A percentile compares a stretch with the other conserved stretches of the same genome.
Conservation (phyloP, 352 stramenopile genomes). For the Pythium sukuiense region DNA sequence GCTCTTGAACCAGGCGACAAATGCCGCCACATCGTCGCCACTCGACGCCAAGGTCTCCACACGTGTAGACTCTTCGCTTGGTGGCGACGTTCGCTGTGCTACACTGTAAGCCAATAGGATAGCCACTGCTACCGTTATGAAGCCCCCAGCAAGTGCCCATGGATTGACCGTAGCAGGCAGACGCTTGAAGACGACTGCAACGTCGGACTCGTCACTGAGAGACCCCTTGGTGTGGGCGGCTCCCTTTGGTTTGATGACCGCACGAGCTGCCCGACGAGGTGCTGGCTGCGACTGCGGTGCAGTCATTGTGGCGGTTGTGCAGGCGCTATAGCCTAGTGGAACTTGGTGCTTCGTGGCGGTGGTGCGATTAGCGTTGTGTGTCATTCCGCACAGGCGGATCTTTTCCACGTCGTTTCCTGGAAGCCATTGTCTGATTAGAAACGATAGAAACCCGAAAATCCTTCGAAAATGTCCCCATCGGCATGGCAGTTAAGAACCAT, state of each 20-base stretch:
- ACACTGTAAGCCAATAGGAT: neutral
- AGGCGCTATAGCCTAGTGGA: no score
- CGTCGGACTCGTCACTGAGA: neutral
- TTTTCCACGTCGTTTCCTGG: neutral
- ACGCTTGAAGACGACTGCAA: neutral
- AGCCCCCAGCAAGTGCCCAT: neutral
- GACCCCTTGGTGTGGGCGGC: neutral
- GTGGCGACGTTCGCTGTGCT: neutral
- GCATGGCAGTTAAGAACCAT: no score
- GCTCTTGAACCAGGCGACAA: slow-evolving; percentile 47
- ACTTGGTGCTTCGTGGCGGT: no score
- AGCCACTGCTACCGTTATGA: neutral
- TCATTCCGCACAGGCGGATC: neutral
- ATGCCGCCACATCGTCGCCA: slow-evolving; percentile 10
- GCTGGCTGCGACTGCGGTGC: neutral
- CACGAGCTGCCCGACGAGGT: neutral
- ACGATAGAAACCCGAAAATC: neutral
- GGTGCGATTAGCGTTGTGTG: neutral
- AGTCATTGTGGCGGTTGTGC: no score
- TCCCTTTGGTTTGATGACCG: neutral
- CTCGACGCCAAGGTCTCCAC: neutral
- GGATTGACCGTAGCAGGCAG: neutral
- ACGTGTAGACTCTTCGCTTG: neutral
- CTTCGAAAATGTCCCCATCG: no score
- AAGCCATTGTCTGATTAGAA: neutral